phyloP scores from a whole-genome alignment of 805 yeast genomes.

The Komagataella pastoris region DNA sequence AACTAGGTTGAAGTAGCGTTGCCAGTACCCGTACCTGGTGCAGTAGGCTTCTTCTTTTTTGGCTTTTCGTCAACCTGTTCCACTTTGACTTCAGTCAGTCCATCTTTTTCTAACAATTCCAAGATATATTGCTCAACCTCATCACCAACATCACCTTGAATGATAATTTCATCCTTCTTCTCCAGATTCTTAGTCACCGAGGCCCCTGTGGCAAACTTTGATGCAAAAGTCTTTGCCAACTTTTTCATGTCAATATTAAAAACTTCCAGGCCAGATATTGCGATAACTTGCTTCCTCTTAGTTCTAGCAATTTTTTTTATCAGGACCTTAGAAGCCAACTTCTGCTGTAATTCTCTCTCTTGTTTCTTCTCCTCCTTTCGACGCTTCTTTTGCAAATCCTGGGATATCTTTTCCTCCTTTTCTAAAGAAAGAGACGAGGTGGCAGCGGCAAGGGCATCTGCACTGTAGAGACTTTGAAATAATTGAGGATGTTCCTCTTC shows the following conservation, averaged over 20 bases:
- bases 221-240: slow-evolving; percentile 81
- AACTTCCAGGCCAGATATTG: slow-evolving; percentile 79
- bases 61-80: slow-evolving; percentile 77
- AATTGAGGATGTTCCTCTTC: slow-evolving; percentile 41
- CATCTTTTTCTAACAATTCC: slow-evolving; percentile 65
- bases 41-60: slow-evolving; percentile 38
- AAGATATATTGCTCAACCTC: slow-evolving; percentile 72
- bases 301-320: slow-evolving; percentile 85
- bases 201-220: slow-evolving; percentile 93
- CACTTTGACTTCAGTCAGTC: slow-evolving; percentile 74
- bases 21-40: neutral
- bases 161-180: slow-evolving; percentile 81
- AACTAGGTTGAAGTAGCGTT: neutral
- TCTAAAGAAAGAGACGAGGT: slow-evolving; percentile 54
- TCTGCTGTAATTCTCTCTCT: slow-evolving; percentile 71
- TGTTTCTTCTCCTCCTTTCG: slow-evolving; percentile 76
- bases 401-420: slow-evolving; percentile 69
- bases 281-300: slow-evolving; percentile 75
- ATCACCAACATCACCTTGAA: slow-evolving; percentile 93
- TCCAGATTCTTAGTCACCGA: slow-evolving; percentile 83
- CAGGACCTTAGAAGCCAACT: slow-evolving; percentile 65
- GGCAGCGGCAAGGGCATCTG: slow-evolving; percentile 40
- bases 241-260: slow-evolving; percentile 84
- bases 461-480: slow-evolving; percentile 47
- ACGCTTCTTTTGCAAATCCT: slow-evolving; percentile 75